Evolutionary conservation across 2,329 filamentous ascomycete genomes (phyloP), one percentile per base, ranked within the genome.

Genomic region (Coleophoma cylindrospora): DNA sequence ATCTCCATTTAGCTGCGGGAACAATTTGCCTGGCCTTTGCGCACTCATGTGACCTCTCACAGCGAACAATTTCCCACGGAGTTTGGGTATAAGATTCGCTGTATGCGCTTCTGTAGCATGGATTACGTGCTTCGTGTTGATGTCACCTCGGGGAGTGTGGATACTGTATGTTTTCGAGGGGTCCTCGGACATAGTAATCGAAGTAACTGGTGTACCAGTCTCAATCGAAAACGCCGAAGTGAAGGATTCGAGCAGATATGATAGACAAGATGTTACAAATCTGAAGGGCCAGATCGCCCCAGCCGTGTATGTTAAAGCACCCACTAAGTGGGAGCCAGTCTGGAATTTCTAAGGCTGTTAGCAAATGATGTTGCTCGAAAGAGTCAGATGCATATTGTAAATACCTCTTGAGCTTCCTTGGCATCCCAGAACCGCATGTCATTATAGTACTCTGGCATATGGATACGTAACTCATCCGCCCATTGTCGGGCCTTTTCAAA

Each of bases 91-190:
- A 1, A 83, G 70, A 46, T 79, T 72, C 0, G 72, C 62, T 0
- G 75, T 69, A 54, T 76, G 76, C 5, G 68, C 77, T 53, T 84
- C 83, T 1, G 79, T 84, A 8, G 77, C 76, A 54, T 84, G 77
- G 2, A 84, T 68, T 1, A 85, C 66, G 47, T 83, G 73, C 1
- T 67, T 65, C 8, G 77, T 68, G 3, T 58, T 61, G 34, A 83
- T 67, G 0, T 40, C 54, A 2, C 77, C 78, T 7, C 73, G 66
- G 0, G 56, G 48, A 1, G 79, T 82, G 4, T 66, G 55, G 5
- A 83, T 57, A 1, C 63, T 60, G 57, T 75, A 78, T 2, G 64
- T 70, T n/a, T 22, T 58, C 4, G 62, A 52, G 0, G 56, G 13
- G 7, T 56, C 40, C 10, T 19, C 36, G n/a, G 51, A 49, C 1